phyloP scores from a whole-genome alignment of 2,329 filamentous ascomycete species.

The Polytolypa hystricis region DNA sequence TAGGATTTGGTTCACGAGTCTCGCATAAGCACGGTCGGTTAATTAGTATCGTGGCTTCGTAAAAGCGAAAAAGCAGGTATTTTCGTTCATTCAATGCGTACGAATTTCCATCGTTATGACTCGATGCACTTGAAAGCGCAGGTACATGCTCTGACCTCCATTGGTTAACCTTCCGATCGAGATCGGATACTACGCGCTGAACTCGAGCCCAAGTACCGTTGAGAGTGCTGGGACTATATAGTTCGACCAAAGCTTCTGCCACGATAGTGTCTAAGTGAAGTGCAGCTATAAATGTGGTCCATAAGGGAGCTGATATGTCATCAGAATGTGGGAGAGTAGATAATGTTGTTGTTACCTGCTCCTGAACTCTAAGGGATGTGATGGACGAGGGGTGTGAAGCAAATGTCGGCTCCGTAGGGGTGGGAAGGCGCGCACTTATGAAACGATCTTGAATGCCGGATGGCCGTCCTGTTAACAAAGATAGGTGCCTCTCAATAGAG shows the following conservation, averaged over 20 bases:
- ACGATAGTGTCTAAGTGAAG: conserved; percentile 17
- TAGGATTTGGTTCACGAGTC: conserved; percentile 17
- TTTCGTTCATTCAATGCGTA: conserved; percentile 9
- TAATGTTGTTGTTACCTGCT: not conserved
- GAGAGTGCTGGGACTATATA: conserved; percentile 23
- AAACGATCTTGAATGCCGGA: conserved; percentile 19
- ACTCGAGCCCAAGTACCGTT: conserved; percentile 24
- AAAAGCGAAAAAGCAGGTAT: conserved; percentile 17
- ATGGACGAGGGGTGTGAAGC: not conserved
- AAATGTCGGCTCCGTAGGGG: conserved; percentile 17
- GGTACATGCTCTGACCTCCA: conserved; percentile 24
- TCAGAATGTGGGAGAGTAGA: not conserved
- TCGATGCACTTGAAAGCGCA: too few species aligned
- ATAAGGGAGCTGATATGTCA: not conserved
- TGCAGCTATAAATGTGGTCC: conserved; percentile 8
- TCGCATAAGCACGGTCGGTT: conserved; percentile 30
- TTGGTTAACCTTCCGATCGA: conserved; percentile 21
- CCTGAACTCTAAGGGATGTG: not conserved
- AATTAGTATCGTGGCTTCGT: conserved; percentile 25
- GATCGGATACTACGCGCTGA: conserved; percentile 19
- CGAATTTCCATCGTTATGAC: too few species aligned
- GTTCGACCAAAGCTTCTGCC: conserved; percentile 18
- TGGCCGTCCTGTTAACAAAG: conserved; percentile 28
- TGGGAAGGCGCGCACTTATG: conserved; percentile 22
- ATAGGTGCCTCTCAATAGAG: conserved; percentile 25